Base-by-base conservation (phyloP, 2,329 filamentous ascomycete species). In the Bipolaris oryzae region DNA sequence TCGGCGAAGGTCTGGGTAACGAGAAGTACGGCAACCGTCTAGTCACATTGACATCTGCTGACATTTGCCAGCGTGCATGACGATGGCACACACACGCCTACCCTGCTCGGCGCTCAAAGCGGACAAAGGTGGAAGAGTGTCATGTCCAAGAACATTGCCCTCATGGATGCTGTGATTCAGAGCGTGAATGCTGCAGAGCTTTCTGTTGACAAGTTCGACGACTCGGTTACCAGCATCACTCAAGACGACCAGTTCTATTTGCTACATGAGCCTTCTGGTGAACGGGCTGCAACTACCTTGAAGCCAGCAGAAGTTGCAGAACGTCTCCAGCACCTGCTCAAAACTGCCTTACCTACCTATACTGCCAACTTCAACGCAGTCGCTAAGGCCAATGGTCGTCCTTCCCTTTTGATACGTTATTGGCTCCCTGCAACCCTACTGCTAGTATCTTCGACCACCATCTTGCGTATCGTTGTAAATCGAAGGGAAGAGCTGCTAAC, bases 161-260 rank as follows among this genome's bases (percentile, higher is more conserved):
- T 97, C 28, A 96, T 98, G 84, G 91, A 96, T 68, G 90, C 89
- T 68, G 88, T 98, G 18, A 83, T 96, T 5, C 85, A 84, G 25
- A 89, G 92, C 65, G 86, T 90, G 16, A 85, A 86, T 44, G 80
- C 84, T 20, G 76, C 90, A 38, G 87, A 90, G 21, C 74, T 81
- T 18, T 76, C 77, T 7, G 72, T 82, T 10, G 77, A 80, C 28
- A 82, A 83, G 50, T 86, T 87, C 62, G 84, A 86, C 67, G 78
- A 83, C 41, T 77, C 78, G 1, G 80, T 86, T 21, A 81, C 82
- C 46, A 80, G 85, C 31, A 83, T 84, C 80, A 74, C 88, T 80
- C 71, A 80, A 49, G 76, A 81, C 41, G 76, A 83, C 51, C 73
- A 77, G n/a, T 75, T 80, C 49, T 81, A 78, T 54, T 73, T 77